Evolutionary conservation across 352 stramenopile genomes (phyloP).

Genomic region (Phytophthora vignae): DNA sequence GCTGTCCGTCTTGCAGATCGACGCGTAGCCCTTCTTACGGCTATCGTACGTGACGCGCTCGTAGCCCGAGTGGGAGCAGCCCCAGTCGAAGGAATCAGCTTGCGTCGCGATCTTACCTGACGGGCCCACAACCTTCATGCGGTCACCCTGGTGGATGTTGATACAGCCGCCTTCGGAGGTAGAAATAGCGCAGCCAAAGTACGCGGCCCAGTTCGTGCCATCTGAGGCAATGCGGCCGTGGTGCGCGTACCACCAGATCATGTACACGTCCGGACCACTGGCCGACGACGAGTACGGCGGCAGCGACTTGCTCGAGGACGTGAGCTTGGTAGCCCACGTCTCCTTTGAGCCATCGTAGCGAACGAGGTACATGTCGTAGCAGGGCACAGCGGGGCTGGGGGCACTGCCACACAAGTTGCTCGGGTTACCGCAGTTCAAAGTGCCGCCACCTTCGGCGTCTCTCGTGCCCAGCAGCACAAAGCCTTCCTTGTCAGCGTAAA

Average conservation of each 20-base stretch:
- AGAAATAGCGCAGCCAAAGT: constrained; percentile 61
- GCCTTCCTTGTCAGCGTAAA: constrained; percentile 56
- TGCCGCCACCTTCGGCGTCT: constrained; percentile 51
- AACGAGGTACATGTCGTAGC: constrained; percentile 67
- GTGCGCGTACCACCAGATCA: constrained; percentile 71
- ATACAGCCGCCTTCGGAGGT: constrained; percentile 56
- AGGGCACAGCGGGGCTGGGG: constrained; percentile 43
- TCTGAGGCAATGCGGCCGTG: constrained; percentile 62
- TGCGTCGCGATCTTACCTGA: constrained; percentile 41
- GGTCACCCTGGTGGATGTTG: constrained; percentile 69
- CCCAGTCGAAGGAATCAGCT: constrained; percentile 54
- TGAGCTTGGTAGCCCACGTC: constrained; percentile 59
- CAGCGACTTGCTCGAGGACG: constrained; percentile 48
- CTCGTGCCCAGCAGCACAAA: constrained; percentile 57
- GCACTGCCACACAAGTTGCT: constrained; percentile 54
- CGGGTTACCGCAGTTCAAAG: constrained; percentile 58
- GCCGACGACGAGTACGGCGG: constrained; percentile 54
- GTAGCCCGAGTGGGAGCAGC: constrained; percentile 65
- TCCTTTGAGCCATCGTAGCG: constrained; percentile 55
- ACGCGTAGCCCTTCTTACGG: constrained; percentile 45
- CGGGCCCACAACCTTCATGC: constrained; percentile 58
- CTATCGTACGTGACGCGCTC: constrained; percentile 60
- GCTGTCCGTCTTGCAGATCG: constrained; percentile 67
- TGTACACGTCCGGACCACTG: constrained; percentile 51
- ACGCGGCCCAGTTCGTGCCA: constrained; percentile 62